Base-by-base conservation (phyloP, 208 protist species). In the Leptomonas seymouri region DNA sequence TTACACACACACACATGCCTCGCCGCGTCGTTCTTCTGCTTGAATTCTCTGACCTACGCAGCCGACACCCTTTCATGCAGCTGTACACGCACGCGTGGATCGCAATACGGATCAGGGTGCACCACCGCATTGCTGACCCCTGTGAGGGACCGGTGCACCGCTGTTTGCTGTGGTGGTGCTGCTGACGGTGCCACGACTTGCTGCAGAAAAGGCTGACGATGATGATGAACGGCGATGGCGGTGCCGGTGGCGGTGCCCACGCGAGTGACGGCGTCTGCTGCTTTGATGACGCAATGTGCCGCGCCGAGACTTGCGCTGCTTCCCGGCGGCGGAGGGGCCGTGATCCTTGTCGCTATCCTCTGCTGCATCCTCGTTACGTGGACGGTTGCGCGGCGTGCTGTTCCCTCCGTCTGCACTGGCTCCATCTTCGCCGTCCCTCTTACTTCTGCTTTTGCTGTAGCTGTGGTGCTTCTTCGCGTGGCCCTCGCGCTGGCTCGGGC, bases 151-250 rank as follows among this genome's bases (percentile, higher is more conserved):
- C 7, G 56, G 34, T 8, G 55, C 25, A 36, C 42, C 15, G 27
- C 67, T 72, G 67, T 58, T 36, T 1, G 41, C 56, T 5, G 57
- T 64, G 4, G 67, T 72, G 39, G 56, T 72, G 67, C 67, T 72
- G 48, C 67, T 72, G 3, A 72, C 67, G 9, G 56, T 72, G 49
- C 64, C 34, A 9, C 34, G 54, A n/a, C 53, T 70, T 12, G 11
- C 45, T 39, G 7, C 9, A 39, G 34, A 39, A 3, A 39, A 68
- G 6, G 51, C 50, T 4, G 44, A 48, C 15, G 60, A 27, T 1
- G 64, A 42, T 39, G 64, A 42, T 2, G 63, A 46, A 8, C 44
- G 18, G 44, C 44, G 44, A 20, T 45, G 64, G 20, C 53, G 50
- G 18, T 41, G 64, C 18, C 36, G 50, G 30, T 44, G 64, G 3